Evolutionary conservation across 2,329 filamentous ascomycete species (phyloP).

Genomic region (Colletotrichum plurivorum): DNA sequence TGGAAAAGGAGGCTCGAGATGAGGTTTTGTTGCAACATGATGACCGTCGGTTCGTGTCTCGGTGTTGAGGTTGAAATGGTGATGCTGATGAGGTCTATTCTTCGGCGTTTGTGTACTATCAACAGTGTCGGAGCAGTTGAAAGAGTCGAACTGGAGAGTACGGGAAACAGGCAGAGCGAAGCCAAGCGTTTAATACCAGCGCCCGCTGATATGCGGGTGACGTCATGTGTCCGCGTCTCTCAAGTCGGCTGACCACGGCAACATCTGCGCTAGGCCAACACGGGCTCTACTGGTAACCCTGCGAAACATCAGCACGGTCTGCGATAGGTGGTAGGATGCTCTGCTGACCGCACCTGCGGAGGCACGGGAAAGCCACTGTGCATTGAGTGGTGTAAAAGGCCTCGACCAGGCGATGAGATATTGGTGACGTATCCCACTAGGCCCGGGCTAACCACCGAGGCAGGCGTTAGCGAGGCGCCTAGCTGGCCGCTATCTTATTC

Average conservation of each 20-base stretch:
- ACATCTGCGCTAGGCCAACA: background rate
- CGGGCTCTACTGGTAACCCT: background rate
- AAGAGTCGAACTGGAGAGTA: background rate
- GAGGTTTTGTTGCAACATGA: constrained; percentile 35
- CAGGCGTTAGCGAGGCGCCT: background rate
- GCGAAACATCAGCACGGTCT: background rate
- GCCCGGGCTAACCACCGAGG: background rate
- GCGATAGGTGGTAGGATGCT: background rate
- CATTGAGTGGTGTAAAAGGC: no score
- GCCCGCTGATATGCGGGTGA: background rate
- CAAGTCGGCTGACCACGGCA: background rate
- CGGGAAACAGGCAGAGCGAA: background rate
- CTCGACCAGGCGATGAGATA: no score
- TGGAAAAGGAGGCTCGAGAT: constrained; percentile 63
- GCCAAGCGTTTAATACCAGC: constrained; percentile 13
- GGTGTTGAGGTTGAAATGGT: background rate
- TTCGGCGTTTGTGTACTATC: background rate
- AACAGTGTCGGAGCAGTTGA: background rate
- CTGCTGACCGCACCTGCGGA: background rate
- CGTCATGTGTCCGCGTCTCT: background rate
- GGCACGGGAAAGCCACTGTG: no score
- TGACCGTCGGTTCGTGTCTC: background rate
- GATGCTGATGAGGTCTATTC: background rate
- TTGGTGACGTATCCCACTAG: background rate
- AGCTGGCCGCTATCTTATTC: background rate